Base-by-base conservation (phyloP, 371 early-diverging fungal species). In the Lichtheimia ornata region DNA sequence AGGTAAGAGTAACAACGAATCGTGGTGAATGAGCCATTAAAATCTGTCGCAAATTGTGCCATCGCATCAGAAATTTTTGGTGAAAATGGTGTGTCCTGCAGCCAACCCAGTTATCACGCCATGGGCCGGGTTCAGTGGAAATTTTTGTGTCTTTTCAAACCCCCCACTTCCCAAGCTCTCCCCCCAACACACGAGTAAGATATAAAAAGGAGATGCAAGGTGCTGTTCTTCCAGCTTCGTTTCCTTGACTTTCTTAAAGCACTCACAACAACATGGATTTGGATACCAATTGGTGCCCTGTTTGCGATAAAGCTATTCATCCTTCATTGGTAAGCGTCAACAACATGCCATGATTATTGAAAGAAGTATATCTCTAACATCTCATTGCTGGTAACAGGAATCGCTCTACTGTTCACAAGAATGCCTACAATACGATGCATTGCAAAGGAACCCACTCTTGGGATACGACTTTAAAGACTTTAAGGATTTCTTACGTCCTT, bases 341-440 rank as follows among this genome's bases (percentile, higher is more conserved):
- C 18, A 17, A n/a, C 35, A 35, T 35, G 9, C 11, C 35, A 35
- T 35, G 11, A 35, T n/a, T n/a, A n/a, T n/a, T 35, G 2, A 11
- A 28, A 28, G 28, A 28, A 25, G 6, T 25, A 30, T 12, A 27
- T 35, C 3, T 25, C 53, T 30, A 30, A 28, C 9, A 25, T 15
- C 2, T 53, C 18, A 9, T 53, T 27, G 12, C 22, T 52, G 24
- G 15, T 12, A 11, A 53, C 20, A 58, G 59, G 20, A 17, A 28
- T 64, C 72, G 15, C 64, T 72, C 7, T 72, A 72, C 44, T 72
- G 72, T 47, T 65, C 66, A 15, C 65, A 66, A 51, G 68, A 68
- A 28, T 72, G 72, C 49, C 60, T 72, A 14, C 65, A 65, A 24
- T 44, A 58, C 17, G 72, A 72, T 22, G 68, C 69, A 13, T 54